Conservation (phyloP, 805 yeast species). For the Kodamaea neixiangensis region DNA sequence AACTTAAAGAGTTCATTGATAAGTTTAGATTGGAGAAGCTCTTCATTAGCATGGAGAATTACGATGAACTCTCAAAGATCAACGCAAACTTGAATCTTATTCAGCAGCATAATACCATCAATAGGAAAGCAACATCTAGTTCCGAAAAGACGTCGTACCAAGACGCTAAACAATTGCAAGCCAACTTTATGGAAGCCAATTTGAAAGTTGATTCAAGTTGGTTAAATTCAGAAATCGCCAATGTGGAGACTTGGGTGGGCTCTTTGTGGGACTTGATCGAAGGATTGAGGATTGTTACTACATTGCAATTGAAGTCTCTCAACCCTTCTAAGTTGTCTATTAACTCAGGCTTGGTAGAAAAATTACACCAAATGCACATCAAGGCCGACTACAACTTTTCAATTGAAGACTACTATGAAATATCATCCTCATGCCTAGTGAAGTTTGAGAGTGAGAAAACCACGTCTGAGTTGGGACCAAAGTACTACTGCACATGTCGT, state of each 20-base stretch:
- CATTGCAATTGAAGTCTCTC: slow-evolving; percentile 19
- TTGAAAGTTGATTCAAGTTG: slow-evolving; percentile 18
- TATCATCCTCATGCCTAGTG: slow-evolving; percentile 26
- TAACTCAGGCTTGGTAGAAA: slow-evolving; percentile 21
- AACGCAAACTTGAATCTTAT: slow-evolving; percentile 23
- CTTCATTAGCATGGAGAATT: slow-evolving; percentile 24
- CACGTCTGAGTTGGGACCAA: slow-evolving; percentile 14
- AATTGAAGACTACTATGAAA: slow-evolving; percentile 27
- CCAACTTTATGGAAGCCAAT: slow-evolving; percentile 23
- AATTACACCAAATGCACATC: slow-evolving; percentile 19
- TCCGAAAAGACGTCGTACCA: slow-evolving; percentile 16
- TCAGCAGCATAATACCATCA: slow-evolving; percentile 14
- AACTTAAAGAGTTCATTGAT: slow-evolving; percentile 27
- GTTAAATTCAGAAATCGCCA: slow-evolving; percentile 17
- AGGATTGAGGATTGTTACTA: slow-evolving; percentile 18
- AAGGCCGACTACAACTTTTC: slow-evolving; percentile 30
- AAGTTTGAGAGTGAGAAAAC: slow-evolving; percentile 5
- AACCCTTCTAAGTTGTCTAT: slow-evolving; percentile 20
- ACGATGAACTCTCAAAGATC: slow-evolving; percentile 30
- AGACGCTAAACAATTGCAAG: slow-evolving; percentile 26
- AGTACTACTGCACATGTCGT: slow-evolving; percentile 61
- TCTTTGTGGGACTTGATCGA: slow-evolving; percentile 18
- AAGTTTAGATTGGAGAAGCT: slow-evolving; percentile 24
- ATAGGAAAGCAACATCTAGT: neutral
- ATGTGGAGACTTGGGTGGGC: slow-evolving; percentile 27